Percentiles rank a stretch among this genome's conserved stretches.
These are phyloP conservation scores for Kazachstania sp. DNA, from an alignment of 1,139 yeast genomes.

Conservation along the genomic window DNA sequence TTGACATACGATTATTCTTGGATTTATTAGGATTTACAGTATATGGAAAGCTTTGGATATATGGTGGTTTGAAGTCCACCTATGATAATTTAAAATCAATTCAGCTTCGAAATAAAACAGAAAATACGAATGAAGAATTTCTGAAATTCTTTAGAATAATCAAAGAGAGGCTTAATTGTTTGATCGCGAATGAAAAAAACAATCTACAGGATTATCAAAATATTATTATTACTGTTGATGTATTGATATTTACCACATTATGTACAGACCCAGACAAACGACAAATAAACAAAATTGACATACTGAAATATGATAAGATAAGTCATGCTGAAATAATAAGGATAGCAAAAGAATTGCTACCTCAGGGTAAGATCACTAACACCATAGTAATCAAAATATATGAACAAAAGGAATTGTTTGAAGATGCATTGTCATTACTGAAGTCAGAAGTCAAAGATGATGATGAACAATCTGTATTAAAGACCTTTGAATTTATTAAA, in stretches of 20 bases:
- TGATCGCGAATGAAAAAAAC: neutral
- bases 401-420: slow-evolving; percentile 9
- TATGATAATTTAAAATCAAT: slow-evolving; percentile 19
- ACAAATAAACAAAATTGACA: slow-evolving; percentile 6
- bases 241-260: slow-evolving; percentile 8
- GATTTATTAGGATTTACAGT: slow-evolving; percentile 20
- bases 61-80: slow-evolving; percentile 21
- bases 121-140: neutral
- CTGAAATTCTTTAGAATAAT: slow-evolving; percentile 6
- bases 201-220: slow-evolving; percentile 13
- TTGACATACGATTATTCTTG: slow-evolving; percentile 25
- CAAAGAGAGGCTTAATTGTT: slow-evolving; percentile 4
- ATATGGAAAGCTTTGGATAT: slow-evolving; percentile 29
- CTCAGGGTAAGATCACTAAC: slow-evolving; percentile 5
- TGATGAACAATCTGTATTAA: slow-evolving; percentile 1
- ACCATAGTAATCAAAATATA: slow-evolving; percentile 16
- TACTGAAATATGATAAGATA: slow-evolving; percentile 14
- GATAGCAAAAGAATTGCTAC: slow-evolving; percentile 7
- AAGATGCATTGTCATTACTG: slow-evolving; percentile 12
- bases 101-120: slow-evolving; percentile 23
- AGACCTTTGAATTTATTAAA: slow-evolving; percentile 10
- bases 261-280: neutral
- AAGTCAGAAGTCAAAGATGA: slow-evolving; percentile 5
- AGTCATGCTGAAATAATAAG: slow-evolving; percentile 17
- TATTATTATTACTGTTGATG: slow-evolving; percentile 19